These are phyloP conservation scores for Macadamia tetraphylla DNA, from an alignment of 164 flowering plant genomes.

Conservation along the genomic window DNA sequence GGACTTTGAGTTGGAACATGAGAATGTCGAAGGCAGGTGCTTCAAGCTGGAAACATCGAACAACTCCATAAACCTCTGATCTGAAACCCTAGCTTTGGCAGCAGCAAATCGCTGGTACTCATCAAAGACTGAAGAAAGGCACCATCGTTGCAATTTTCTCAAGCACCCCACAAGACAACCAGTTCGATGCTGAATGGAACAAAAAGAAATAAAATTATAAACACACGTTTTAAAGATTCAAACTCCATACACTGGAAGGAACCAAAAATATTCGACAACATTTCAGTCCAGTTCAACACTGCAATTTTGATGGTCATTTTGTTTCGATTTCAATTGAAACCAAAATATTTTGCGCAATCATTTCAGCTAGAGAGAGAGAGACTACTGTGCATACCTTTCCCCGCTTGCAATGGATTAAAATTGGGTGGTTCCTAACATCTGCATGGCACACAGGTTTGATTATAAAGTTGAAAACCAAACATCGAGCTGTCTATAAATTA, in stretches of 20 bases:
- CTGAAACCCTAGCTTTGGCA: conserved; percentile 58
- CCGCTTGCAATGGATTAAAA: conserved; percentile 75
- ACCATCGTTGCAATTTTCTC: conserved; percentile 59
- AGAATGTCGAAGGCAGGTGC: conserved; percentile 25
- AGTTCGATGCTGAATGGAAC: conserved; percentile 51
- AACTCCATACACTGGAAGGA: background rate
- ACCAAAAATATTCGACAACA: background rate
- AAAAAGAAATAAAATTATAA: background rate
- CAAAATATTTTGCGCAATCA: too few species aligned
- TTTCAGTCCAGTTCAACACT: too few species aligned
- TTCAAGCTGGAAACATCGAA: conserved; percentile 48
- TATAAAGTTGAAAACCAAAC: background rate
- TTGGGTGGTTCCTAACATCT: conserved; percentile 70
- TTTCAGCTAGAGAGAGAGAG: background rate
- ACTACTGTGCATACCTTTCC: conserved; percentile 49
- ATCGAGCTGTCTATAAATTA: background rate
- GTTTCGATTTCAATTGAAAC: too few species aligned
- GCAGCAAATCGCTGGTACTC: conserved; percentile 68
- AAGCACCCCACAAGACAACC: conserved; percentile 74
- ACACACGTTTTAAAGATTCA: background rate
- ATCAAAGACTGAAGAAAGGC: conserved; percentile 52
- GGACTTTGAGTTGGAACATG: conserved; percentile 14
- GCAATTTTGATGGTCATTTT: too few species aligned
- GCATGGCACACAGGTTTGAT: conserved; percentile 8
- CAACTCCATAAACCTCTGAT: conserved; percentile 61